Base-by-base conservation (phyloP, 306 rosid species). In the Herpetospermum pedunculosum region DNA sequence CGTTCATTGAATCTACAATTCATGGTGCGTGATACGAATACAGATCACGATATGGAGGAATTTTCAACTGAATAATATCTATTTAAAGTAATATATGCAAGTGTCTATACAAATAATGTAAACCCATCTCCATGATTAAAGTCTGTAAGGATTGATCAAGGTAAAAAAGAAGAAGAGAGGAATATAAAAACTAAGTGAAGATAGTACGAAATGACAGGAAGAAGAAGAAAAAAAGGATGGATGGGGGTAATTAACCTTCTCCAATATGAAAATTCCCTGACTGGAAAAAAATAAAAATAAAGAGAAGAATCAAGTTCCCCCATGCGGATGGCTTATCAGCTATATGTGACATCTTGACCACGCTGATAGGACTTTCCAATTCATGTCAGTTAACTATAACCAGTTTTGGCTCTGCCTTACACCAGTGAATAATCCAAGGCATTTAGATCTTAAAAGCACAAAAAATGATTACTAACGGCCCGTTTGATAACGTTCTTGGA, bases 241-340 rank as follows among this genome's bases (percentile, higher is more conserved):
- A 37, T 69, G 65, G 73, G 68, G 25, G 55, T 15, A 69, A 69
- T 28, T 69, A 69, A 69, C 60, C 62, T 75, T 62, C 34, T 70
- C 69, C 79, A 77, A 55, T 78, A 69, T 43, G 41, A 63, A 80
- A 79, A 79, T 73, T 79, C 77, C 83, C 81, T 80, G 78, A 79
- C 73, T 69, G 63, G 41, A 19, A 81, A 29, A 74, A 28, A 34
- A 80, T n/a, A n/a, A n/a, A n/a, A n/a, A n/a, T n/a, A n/a, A n/a
- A n/a, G n/a, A n/a, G n/a, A 38, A 79, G 92, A 80, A 88, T 89
- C 88, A 57, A 89, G 81, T 86, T 89, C 87, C 14, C 77, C 1
- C 58, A 76, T 59, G 60, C 58, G 64, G 79, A 79, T 49, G 82
- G 76, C 68, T 72, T 62, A 84, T 71, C 70, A 75, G 72, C 77